These are phyloP conservation scores for Fraxinus angustifolia DNA, from an alignment of 305 asterid genomes.

Conservation along the genomic window DNA sequence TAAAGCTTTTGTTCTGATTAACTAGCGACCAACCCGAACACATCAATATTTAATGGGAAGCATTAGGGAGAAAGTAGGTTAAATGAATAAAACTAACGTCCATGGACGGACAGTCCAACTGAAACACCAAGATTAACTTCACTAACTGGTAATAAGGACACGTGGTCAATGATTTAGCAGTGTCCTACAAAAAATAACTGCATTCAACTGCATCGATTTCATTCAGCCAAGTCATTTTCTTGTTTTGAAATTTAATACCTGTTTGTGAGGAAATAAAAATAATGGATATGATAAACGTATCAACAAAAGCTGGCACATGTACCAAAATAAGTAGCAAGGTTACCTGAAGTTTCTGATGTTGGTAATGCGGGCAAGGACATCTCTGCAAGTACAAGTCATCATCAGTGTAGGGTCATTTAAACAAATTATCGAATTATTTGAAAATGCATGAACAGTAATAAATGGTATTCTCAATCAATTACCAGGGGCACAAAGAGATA, in stretches of 20 bases:
- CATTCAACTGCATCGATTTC: background rate
- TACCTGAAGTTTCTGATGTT: slow-evolving; percentile 55
- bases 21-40: background rate
- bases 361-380: slow-evolving; percentile 99
- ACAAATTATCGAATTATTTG: background rate
- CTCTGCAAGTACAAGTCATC: slow-evolving; percentile 49
- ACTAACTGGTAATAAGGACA: background rate
- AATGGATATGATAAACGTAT: background rate
- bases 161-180: background rate
- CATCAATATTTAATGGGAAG: background rate
- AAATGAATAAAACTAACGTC: background rate
- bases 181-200: background rate
- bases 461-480: slow-evolving; percentile 22
- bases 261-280: background rate
- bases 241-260: background rate
- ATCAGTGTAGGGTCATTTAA: slow-evolving; percentile 17
- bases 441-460: background rate
- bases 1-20: background rate
- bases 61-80: background rate
- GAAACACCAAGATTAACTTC: background rate
- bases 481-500: slow-evolving; percentile 99
- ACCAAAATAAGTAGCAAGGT: slow-evolving; percentile 44
- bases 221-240: background rate
- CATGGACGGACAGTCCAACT: background rate
- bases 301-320: background rate